Base-by-base conservation (phyloP, 768 basidiomycete genomes). In the Cubamyces sp. region DNA sequence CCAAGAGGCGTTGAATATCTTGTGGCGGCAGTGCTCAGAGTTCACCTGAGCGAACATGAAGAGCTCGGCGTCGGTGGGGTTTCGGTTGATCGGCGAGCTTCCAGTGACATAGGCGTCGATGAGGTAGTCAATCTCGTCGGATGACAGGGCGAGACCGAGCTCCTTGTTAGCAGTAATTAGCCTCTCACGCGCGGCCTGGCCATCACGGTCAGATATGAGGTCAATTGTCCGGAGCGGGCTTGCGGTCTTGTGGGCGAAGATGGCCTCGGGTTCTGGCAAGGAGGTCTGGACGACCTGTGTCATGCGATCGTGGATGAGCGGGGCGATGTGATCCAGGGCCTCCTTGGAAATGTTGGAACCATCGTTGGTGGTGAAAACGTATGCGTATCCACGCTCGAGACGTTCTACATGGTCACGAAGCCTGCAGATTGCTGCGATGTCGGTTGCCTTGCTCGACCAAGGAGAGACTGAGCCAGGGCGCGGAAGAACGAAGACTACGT, bases 31-130 rank as follows among this genome's bases (percentile, higher is more conserved):
- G 72, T 98, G 97, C 74, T 99, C 97, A n/a, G 96, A 98, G 78
- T 99, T 99, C 74, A 99, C 96, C 72, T 99, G 97, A 3, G 97
- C 96, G 75, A 98, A 99, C 97, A 98, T 99, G 84, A 99, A 99
- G 8, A 99, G 81, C 73, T 99, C 97, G 3, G 96, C 96, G 72
- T 98, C 97, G 41, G 92, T 97, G 8, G 96, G 97, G 71, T 94
- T 89, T 39, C 96, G 87, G 50, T 81, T 80, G 74, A 91, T 85
- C 1, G 90, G 82, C 14, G 80, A 71, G 5, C 78, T 60, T 5
- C 90, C 89, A n/a, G 88, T 80, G 26, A 92, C 81, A 75, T 94
- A 99, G 12, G 92, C 94, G 55, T 91, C 82, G 65, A 97, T 83
- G 65, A 98, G 87, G 75, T 98, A 99, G 68, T 89, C 85, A 64